Evolutionary conservation across 1,284 basidiomycete genomes (phyloP), one percentile per base, ranked within the genome.

Genomic region (Cryptococcus deneoformans): DNA sequence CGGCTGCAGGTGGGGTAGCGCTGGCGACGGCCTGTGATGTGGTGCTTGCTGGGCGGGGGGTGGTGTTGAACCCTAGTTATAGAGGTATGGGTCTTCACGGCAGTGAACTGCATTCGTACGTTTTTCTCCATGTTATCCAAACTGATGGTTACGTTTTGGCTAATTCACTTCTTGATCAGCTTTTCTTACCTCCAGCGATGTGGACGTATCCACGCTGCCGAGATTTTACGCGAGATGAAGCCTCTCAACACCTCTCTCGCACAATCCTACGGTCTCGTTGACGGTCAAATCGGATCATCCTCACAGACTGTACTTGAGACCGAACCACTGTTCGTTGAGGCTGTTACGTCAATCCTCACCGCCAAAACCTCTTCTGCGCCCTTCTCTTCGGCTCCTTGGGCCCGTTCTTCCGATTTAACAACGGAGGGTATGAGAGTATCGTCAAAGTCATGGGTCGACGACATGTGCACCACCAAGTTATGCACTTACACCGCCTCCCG

Each of bases 1-100:
- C 79, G 1, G 79, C 79, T 16, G 80, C 80, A 2, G 80, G 79
- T 6, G 80, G 80, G 24, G 75, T 81, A 8, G 80, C 80, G 2
- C 63, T 81, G 43, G 79, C 79, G 1, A 76, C 79, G 6, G 77
- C 73, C 1, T 78, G 77, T 42, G 79, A 80, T 64, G 64, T 79
- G 14, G 77, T 78, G 20, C 63, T 79, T 2, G 75, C 71, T 20
- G 65, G 70, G 1, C 71, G 76, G 46, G 46, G 66, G 6, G 79
- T 76, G 8, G 78, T 80, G 6, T 62, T 80, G 40, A 81, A 81
- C 58, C 79, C 80, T 7, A 76, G 77, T 29, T 81, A 81, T 56
- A 70, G 79, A 29, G 78, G 73, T 29, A 72, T 80, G 60, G 79
- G 79, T 5, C 68, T 80, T 4, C 77, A 76, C 56, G 79, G 79